phyloP scores from a whole-genome alignment of 2,329 filamentous ascomycete genomes.

The Pleoardoris graminearum region DNA sequence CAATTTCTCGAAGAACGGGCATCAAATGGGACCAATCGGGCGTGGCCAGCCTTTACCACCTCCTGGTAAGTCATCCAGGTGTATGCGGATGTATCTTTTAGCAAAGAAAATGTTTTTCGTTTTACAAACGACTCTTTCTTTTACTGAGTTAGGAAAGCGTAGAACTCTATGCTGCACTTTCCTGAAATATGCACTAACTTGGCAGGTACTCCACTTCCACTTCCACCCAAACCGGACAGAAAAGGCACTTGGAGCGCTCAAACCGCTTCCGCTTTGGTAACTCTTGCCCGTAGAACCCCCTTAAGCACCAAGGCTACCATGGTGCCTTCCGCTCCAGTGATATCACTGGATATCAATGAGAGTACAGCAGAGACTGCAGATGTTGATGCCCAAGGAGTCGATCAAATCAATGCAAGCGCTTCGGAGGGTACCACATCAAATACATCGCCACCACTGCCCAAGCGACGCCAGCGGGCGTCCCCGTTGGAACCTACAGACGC shows the following conservation, averaged over 20 bases:
- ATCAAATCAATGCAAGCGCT: conserved; percentile 10
- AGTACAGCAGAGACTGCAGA: background rate
- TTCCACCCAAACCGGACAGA: conserved; percentile 64
- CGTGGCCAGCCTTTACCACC: background rate
- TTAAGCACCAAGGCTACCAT: conserved; percentile 43
- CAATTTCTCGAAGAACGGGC: background rate
- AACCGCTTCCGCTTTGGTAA: conserved; percentile 43
- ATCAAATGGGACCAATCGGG: background rate
- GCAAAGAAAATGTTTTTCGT: conserved; percentile 76
- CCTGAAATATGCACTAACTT: conserved; percentile 49
- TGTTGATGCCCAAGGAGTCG: background rate
- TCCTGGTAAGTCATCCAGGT: background rate
- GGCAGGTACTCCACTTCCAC: conserved; percentile 74
- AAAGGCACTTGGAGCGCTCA: conserved; percentile 53
- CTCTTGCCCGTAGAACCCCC: conserved; percentile 66
- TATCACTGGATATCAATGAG: background rate
- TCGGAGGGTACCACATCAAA: background rate
- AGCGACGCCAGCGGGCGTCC: conserved; percentile 46
- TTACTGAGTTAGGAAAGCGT: no score
- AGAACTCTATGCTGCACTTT: no score
- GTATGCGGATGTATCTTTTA: conserved; percentile 68
- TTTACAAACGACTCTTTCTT: no score
- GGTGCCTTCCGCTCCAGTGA: background rate
- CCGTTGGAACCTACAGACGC: conserved; percentile 16
- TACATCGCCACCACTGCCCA: conserved; percentile 54